Evolutionary conservation across 495 filamentous ascomycete species (phyloP).

Genomic region (Penicillium mononematosum): DNA sequence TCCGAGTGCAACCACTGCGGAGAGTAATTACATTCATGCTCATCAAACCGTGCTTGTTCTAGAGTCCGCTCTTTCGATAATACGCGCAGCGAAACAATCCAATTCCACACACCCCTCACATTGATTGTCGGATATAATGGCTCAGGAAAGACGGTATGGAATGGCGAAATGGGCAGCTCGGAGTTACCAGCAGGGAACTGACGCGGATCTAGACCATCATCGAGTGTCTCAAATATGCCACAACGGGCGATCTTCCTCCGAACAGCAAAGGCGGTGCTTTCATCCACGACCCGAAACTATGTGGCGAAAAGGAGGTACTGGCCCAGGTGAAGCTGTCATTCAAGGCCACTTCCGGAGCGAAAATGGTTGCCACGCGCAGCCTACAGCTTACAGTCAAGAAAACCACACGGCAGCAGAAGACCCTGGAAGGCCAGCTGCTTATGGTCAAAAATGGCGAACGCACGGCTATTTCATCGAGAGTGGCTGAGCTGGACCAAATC

Average conservation of each 20-base stretch:
- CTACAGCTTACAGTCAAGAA: constrained; percentile 87
- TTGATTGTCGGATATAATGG: constrained; percentile 97
- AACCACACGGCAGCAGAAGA: constrained; percentile 66
- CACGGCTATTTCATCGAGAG: constrained; percentile 69
- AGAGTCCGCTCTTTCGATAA: constrained; percentile 93
- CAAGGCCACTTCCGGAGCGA: constrained; percentile 67
- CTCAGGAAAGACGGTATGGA: constrained; percentile 81
- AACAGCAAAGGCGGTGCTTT: constrained; percentile 95
- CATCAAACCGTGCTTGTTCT: constrained; percentile 2
- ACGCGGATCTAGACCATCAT: constrained; percentile 72
- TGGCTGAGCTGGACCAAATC: constrained; percentile 75
- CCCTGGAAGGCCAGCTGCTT: constrained; percentile 73
- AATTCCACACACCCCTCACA: constrained; percentile 86
- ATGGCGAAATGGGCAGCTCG: neutral
- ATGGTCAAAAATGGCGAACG: constrained; percentile 80
- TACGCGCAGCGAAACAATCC: constrained; percentile 71
- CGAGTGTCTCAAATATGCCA: constrained; percentile 98
- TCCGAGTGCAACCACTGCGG: constrained; percentile 6
- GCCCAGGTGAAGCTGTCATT: constrained; percentile 92
- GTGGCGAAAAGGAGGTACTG: constrained; percentile 83
- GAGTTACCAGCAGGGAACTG: constrained; percentile 6
- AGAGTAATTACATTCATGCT: constrained; percentile 4
- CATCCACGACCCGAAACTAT: constrained; percentile 93
- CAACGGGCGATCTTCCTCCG: constrained; percentile 88
- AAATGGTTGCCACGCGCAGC: constrained; percentile 77